These are phyloP conservation scores for Rachicladosporium sp. DNA, from an alignment of 2,329 filamentous ascomycete genomes.

Conservation along the genomic window DNA sequence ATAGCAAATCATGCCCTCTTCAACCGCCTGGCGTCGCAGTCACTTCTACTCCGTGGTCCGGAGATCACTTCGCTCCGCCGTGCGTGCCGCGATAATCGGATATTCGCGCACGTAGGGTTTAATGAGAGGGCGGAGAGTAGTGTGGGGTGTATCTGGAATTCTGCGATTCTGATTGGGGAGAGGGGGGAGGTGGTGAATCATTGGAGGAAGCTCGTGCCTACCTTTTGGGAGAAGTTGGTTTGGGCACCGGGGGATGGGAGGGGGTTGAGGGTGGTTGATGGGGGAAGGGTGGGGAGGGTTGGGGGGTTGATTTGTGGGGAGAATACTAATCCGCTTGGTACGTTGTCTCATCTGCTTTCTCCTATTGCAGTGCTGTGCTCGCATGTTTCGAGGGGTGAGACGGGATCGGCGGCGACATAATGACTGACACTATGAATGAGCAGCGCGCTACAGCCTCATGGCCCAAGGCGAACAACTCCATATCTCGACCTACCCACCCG, in stretches of 20 bases:
- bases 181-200: constrained; percentile 37
- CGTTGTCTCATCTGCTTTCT: too few relatives aligned
- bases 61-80: constrained; percentile 32
- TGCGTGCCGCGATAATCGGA: constrained; percentile 25
- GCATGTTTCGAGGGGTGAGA: too few relatives aligned
- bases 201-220: constrained; percentile 43
- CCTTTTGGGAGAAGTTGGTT: constrained; percentile 45
- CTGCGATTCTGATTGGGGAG: constrained; percentile 36
- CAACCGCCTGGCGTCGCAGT: constrained; percentile 32
- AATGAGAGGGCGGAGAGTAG: constrained; percentile 36
- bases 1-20: constrained; percentile 41
- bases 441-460: constrained; percentile 38
- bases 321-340: constrained; percentile 44
- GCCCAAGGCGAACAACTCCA: constrained; percentile 45
- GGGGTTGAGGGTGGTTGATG: constrained; percentile 37
- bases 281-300: constrained; percentile 35
- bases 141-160: constrained; percentile 39
- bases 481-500: constrained; percentile 43
- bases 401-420: too few relatives aligned
- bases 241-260: constrained; percentile 42
- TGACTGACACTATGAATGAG: too few relatives aligned
- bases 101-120: constrained; percentile 39
- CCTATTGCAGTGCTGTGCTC: too few relatives aligned
- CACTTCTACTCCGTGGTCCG: constrained; percentile 34
- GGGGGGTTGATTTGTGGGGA: constrained; percentile 44